These are phyloP conservation scores for Diaporthe australafricana DNA, from an alignment of 2,329 filamentous ascomycete species.

Conservation along the genomic window DNA sequence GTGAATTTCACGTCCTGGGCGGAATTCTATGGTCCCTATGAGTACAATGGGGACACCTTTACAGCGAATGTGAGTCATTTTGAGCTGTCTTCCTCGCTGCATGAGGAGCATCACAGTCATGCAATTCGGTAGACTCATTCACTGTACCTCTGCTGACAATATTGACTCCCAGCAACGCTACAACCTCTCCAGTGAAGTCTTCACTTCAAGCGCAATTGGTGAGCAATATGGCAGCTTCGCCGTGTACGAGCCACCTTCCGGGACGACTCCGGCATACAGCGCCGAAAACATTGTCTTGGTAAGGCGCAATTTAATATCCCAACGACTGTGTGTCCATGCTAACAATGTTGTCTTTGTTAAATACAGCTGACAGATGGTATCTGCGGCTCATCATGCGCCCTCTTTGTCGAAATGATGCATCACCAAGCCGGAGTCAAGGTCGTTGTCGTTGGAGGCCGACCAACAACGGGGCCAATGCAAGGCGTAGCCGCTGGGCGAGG, in stretches of 20 bases:
- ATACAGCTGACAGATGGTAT: slow-evolving; percentile 44
- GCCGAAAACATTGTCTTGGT: background rate
- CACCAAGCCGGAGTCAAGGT: slow-evolving; percentile 61
- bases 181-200: background rate
- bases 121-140: too few relatives aligned
- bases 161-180: background rate
- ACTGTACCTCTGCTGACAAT: background rate
- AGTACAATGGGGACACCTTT: background rate
- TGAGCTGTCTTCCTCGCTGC: accelerated
- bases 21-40: slow-evolving; percentile 1
- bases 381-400: slow-evolving; percentile 47
- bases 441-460: slow-evolving; percentile 71
- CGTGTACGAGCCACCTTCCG: background rate
- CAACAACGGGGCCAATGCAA: slow-evolving; percentile 66
- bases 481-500: slow-evolving; percentile 75
- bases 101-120: too few relatives aligned
- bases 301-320: background rate
- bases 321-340: background rate
- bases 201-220: background rate
- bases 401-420: slow-evolving; percentile 47
- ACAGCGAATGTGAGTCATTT: background rate
- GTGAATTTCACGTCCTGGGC: slow-evolving; percentile 11
- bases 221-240: background rate
- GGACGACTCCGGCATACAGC: background rate
- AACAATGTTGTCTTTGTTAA: background rate